These are phyloP conservation scores for Rhodomyrtus psidioides DNA, from an alignment of 441 rosid genomes.

Conservation along the genomic window DNA sequence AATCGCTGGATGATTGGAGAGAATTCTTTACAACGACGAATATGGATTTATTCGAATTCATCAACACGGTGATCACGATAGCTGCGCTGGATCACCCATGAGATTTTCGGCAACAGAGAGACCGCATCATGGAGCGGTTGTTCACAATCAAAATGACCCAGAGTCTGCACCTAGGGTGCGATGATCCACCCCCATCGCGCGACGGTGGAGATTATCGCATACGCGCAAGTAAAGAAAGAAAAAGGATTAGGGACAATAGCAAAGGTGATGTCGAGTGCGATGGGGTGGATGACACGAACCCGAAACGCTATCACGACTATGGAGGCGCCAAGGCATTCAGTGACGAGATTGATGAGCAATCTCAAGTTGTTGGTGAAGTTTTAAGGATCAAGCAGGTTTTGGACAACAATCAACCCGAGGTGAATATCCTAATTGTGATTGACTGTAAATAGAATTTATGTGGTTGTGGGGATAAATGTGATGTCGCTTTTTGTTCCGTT, in stretches of 20 bases:
- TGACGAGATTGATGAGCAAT: neutral
- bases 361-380: neutral
- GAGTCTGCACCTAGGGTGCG: neutral
- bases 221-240: neutral
- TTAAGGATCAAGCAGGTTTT: neutral
- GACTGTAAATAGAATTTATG: neutral
- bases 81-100: neutral
- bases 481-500: neutral
- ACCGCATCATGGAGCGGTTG: neutral
- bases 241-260: neutral
- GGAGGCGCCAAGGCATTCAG: neutral
- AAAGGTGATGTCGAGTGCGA: neutral
- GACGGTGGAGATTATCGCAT: neutral
- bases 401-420: neutral
- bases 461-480: neutral
- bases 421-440: neutral
- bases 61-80: neutral
- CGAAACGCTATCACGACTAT: neutral
- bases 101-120: neutral
- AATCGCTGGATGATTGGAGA: neutral
- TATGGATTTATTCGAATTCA: neutral
- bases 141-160: neutral
- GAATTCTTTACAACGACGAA: neutral
- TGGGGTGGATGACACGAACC: neutral
- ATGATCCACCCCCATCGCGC: accelerated